Percentiles rank a stretch among this genome's conserved stretches.
phyloP scores from a whole-genome alignment of 257 asterid species.

The Jasminum sambac region DNA sequence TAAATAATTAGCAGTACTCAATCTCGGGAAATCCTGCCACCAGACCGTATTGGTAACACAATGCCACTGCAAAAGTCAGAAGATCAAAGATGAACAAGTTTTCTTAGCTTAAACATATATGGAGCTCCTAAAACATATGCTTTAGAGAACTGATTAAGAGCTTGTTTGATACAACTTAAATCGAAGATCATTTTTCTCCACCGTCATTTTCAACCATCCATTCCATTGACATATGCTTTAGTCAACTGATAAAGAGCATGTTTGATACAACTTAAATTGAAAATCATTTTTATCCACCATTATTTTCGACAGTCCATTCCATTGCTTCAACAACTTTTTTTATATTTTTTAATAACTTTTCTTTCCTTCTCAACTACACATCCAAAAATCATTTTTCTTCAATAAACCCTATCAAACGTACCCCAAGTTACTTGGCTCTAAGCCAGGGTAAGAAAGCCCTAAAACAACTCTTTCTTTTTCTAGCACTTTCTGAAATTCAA shows the following conservation, averaged over 20 bases:
- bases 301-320: no score
- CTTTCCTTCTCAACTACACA: no score
- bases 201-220: no score
- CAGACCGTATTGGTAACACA: slow-evolving; percentile 80
- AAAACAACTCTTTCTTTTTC: slow-evolving; percentile 17
- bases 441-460: slow-evolving; percentile 14
- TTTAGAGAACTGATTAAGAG: neutral
- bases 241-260: neutral
- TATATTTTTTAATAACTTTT: no score
- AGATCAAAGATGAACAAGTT: slow-evolving; percentile 21
- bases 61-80: slow-evolving; percentile 68
- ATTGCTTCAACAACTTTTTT: no score
- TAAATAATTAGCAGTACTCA: slow-evolving; percentile 46
- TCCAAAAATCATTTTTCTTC: no score
- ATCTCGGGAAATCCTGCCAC: slow-evolving; percentile 93
- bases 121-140: no score
- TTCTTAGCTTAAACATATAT: slow-evolving; percentile 1
- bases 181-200: no score
- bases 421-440: neutral
- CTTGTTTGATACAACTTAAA: no score
- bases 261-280: no score
- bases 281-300: no score
- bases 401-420: no score
- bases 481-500: slow-evolving; percentile 1
- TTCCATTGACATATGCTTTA: slow-evolving; percentile 2